phyloP scores from a whole-genome alignment of 2,329 filamentous ascomycete species.

The Sordariomycetes sp. region DNA sequence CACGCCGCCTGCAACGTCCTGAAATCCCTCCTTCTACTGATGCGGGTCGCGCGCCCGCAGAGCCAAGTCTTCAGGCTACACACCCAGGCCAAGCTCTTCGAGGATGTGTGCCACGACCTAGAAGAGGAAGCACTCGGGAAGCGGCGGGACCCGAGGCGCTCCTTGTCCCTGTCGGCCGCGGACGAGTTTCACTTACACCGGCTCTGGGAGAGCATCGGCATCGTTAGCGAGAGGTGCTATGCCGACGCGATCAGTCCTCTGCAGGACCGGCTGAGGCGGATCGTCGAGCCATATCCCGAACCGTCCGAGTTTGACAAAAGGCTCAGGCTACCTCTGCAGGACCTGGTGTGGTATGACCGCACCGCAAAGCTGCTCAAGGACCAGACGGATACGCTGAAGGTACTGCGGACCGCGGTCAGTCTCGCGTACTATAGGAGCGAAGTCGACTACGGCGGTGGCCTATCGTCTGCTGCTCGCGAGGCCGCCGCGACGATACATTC shows the following conservation, averaged over 20 bases:
- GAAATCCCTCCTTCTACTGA: background rate
- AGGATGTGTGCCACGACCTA: background rate
- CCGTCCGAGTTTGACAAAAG: background rate
- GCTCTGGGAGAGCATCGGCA: background rate
- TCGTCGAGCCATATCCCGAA: background rate
- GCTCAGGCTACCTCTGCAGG: background rate
- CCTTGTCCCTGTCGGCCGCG: background rate
- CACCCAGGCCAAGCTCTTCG: background rate
- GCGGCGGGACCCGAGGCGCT: background rate
- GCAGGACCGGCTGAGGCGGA: background rate
- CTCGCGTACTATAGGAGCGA: background rate
- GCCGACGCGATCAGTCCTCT: background rate
- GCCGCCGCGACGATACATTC: background rate
- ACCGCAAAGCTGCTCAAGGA: background rate
- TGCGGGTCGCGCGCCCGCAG: background rate
- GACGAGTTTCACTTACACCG: background rate
- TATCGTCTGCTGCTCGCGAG: background rate
- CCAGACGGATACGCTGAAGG: background rate
- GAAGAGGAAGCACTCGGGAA: background rate
- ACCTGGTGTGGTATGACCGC: background rate
- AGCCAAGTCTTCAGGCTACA: background rate
- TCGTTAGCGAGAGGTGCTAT: background rate
- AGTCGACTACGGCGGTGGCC: background rate
- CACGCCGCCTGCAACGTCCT: background rate
- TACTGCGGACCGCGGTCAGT: background rate